Percentiles rank a stretch among this genome's conserved stretches.
These are phyloP conservation scores for Panaeolus papilionaceus DNA, from an alignment of 768 basidiomycete species.

Conservation along the genomic window DNA sequence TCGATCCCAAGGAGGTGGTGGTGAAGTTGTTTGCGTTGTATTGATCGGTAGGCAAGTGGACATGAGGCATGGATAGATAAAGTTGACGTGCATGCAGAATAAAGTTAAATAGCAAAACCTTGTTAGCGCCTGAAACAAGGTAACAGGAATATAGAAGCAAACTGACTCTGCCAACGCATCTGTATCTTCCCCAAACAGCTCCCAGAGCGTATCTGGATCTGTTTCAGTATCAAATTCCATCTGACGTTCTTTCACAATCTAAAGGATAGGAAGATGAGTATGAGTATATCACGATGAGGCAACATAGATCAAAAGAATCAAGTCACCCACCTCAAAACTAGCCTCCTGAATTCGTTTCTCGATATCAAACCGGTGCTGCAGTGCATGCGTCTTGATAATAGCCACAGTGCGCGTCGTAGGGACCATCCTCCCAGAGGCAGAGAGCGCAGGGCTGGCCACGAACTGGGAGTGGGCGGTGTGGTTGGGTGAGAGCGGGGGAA, in stretches of 20 bases:
- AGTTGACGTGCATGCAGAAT: not conserved
- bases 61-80: conserved; percentile 11
- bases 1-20: not conserved
- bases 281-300: not conserved
- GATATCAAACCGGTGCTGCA: conserved; percentile 77
- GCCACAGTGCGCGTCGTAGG: conserved; percentile 72
- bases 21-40: conserved; percentile 2
- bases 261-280: conserved; percentile 14
- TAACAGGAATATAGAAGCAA: not conserved
- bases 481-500: conserved; percentile 23
- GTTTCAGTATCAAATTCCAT: conserved; percentile 89
- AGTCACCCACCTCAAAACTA: conserved; percentile 73
- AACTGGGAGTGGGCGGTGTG: conserved; percentile 12
- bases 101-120: conserved; percentile 2
- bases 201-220: conserved; percentile 79
- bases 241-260: conserved; percentile 87
- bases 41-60: conserved; percentile 14
- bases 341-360: conserved; percentile 81
- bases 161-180: conserved; percentile 79
- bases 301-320: conserved; percentile 17
- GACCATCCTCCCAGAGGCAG: conserved; percentile 18
- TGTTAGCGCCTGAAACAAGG: not conserved
- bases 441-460: conserved; percentile 11
- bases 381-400: conserved; percentile 83
- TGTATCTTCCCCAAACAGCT: conserved; percentile 82